Base-by-base conservation (phyloP, 192 early-diverging fungal species). In the Podila verticillata region DNA sequence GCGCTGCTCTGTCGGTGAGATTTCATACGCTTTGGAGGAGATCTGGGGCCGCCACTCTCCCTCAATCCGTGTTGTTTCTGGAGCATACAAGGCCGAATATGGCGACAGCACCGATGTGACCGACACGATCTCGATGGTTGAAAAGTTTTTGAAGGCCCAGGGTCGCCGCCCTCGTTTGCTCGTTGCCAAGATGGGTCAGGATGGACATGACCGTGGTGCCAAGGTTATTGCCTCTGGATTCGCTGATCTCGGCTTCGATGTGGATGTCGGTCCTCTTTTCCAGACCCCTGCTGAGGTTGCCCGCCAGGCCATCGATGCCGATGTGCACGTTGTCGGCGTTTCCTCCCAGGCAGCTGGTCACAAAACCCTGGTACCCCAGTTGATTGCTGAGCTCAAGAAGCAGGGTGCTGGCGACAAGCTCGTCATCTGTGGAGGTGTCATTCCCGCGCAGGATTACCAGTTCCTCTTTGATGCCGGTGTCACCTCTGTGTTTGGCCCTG, bases 171-270 rank as follows among this genome's bases (percentile, higher is more conserved):
- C 95, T 22, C 93, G 95, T 84, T 87, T 96, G 68, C 83, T 96
- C 24, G 94, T 96, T 6, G 95, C 93, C 61, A 96, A 96, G 85
- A 95, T 95, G 93, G 95, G 95, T 59, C 95, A 96, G 84, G 95
- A 96, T 78, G 95, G 95, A 29, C 95, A 96, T 66, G 95, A 96
- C 73, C 91, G 95, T 64, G 95, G 95, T n/a, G 95, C 95, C 60
- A 96, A 96, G 86, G 95, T 96, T 9, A 95, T 96, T 75, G 95
- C 95, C 19, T 91, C 92, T 15, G 95, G 93, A 5, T 96, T 95
- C 66, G 93, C 94, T 13, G 95, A 96, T 83, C 86, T 96, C 35
- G 95, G 95, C 35, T 96, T 95, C 70, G 95, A 96, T 84, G 95
- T 96, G 24, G 95, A 96, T 75, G 91, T 96, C 13, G 94, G 94